Conservation (phyloP, 257 asterid species). For the Paulownia fortunei region DNA sequence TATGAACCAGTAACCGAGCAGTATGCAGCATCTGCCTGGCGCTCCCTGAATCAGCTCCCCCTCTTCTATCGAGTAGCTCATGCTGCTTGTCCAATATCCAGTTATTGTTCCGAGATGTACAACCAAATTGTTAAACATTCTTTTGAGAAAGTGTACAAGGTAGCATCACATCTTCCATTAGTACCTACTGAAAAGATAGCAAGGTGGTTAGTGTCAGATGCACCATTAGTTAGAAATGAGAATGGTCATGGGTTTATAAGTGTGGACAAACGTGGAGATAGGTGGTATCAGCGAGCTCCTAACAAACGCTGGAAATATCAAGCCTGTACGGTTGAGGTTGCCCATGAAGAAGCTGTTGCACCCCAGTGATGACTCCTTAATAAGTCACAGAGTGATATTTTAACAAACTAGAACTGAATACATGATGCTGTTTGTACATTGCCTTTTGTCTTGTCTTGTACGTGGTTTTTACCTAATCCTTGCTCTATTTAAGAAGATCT, state of each 20-base stretch:
- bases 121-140: conserved; percentile 64
- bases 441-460: background rate
- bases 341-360: background rate
- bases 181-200: conserved; percentile 77
- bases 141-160: conserved; percentile 76
- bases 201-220: conserved; percentile 55
- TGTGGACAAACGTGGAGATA: too few relatives aligned
- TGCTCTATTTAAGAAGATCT: background rate
- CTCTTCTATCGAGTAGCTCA: conserved; percentile 69
- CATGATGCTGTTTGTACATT: background rate
- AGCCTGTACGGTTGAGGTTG: conserved; percentile 20
- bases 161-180: conserved; percentile 73
- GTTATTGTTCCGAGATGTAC: conserved; percentile 67
- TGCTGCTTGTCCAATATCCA: conserved; percentile 68
- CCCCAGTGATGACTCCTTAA: background rate
- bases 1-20: conserved; percentile 85
- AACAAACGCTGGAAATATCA: conserved; percentile 17
- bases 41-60: conserved; percentile 62
- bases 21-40: conserved; percentile 62
- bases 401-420: background rate
- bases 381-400: background rate
- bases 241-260: too few relatives aligned
- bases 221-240: too few relatives aligned
- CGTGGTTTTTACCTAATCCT: background rate
- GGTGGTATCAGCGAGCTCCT: too few relatives aligned